A percentile compares a stretch with the other conserved stretches of the same genome.
phyloP scores from a whole-genome alignment of 1,284 basidiomycete species.

The Tranzscheliella williamsii region DNA sequence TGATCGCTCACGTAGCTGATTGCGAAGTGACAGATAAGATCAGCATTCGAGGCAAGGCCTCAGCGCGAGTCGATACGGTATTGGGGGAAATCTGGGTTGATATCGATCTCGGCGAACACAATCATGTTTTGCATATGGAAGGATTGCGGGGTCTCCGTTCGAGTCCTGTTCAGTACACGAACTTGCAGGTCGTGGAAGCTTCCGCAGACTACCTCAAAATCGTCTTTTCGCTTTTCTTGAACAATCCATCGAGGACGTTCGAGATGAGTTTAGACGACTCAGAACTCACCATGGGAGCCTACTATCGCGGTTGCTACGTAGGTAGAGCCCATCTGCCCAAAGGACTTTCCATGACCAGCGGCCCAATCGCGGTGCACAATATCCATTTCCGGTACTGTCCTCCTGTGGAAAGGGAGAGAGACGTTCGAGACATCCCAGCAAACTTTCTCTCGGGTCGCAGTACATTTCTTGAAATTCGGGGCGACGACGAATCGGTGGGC shows the following conservation, averaged over 20 bases:
- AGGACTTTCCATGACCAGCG: conserved; percentile 25
- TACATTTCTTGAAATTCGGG: conserved; percentile 42
- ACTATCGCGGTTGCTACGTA: conserved; percentile 33
- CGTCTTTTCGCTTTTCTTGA: conserved; percentile 40
- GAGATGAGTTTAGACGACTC: conserved; percentile 31
- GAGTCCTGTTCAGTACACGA: conserved; percentile 44
- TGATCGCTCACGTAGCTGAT: conserved; percentile 43
- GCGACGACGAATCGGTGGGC: conserved; percentile 42
- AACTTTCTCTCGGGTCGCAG: conserved; percentile 43
- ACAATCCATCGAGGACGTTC: conserved; percentile 42
- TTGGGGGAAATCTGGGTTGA: conserved; percentile 35
- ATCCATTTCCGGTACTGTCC: conserved; percentile 48
- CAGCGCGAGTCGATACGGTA: conserved; percentile 25
- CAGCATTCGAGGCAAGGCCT: conserved; percentile 36
- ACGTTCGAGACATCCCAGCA: conserved; percentile 38
- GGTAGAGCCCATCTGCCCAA: conserved; percentile 35
- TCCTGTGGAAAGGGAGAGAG: conserved; percentile 10
- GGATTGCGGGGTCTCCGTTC: conserved; percentile 27
- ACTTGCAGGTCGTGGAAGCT: conserved; percentile 38
- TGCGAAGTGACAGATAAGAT: conserved; percentile 39
- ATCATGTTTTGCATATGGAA: conserved; percentile 19
- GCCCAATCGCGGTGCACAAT: conserved; percentile 36
- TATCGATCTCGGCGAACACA: conserved; percentile 30
- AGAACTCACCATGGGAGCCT: conserved; percentile 42
- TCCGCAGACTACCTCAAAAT: conserved; percentile 37